phyloP scores from a whole-genome alignment of 2,329 filamentous ascomycete genomes.

The Colletotrichum euphorbiae region DNA sequence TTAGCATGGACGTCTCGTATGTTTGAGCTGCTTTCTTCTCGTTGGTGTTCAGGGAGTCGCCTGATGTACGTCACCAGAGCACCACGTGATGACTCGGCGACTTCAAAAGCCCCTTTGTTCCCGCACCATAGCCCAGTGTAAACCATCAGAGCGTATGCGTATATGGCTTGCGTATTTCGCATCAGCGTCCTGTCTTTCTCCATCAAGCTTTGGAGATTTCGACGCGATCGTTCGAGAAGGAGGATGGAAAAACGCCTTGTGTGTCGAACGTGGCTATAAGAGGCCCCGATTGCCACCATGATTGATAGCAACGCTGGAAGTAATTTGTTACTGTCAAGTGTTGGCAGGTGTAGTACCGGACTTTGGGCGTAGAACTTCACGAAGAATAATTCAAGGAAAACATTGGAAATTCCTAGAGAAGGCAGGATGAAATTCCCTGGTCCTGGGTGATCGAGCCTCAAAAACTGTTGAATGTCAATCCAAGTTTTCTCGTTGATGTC shows the following conservation, averaged over 20 bases:
- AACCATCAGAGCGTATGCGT: slow-evolving; percentile 20
- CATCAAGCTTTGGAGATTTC: slow-evolving; percentile 3
- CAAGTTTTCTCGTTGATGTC: slow-evolving; percentile 5
- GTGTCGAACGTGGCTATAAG: slow-evolving; percentile 15
- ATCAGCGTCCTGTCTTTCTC: slow-evolving; percentile 4
- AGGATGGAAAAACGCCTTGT: slow-evolving; percentile 16
- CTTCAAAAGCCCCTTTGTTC: slow-evolving; percentile 28
- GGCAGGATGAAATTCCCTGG: slow-evolving; percentile 13
- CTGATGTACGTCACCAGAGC: slow-evolving; percentile 20
- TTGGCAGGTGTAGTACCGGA: slow-evolving; percentile 21
- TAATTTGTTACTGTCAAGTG: neutral
- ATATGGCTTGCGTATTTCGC: neutral
- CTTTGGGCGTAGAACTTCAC: slow-evolving; percentile 10
- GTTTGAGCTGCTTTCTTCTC: neutral
- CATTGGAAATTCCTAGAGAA: neutral
- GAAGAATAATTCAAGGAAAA: slow-evolving; percentile 25
- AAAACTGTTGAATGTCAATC: neutral
- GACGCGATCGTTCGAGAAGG: slow-evolving; percentile 6
- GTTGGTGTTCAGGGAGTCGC: neutral
- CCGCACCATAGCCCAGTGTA: slow-evolving; percentile 31
- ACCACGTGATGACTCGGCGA: slow-evolving; percentile 20
- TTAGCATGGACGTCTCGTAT: too few species aligned
- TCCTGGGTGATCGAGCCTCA: neutral
- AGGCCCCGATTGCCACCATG: slow-evolving; percentile 21
- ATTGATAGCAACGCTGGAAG: slow-evolving; percentile 5